These are phyloP conservation scores for Venustampulla echinocandica DNA, from an alignment of 495 filamentous ascomycete genomes.

Conservation along the genomic window DNA sequence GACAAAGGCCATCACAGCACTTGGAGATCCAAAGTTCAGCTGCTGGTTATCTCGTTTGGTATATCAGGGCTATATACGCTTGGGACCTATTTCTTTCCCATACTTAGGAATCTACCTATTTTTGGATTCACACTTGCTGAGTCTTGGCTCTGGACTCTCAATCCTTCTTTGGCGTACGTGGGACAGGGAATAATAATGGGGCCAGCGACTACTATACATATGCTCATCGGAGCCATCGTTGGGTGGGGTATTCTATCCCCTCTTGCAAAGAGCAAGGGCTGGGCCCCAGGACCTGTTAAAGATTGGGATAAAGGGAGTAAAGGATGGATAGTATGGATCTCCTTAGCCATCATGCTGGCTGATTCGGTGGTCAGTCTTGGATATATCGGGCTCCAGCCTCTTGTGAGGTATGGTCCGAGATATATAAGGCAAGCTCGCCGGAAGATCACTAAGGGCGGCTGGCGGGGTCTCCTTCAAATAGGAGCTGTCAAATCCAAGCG, in stretches of 20 bases:
- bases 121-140: slow-evolving; percentile 66
- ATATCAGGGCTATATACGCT: slow-evolving; percentile 59
- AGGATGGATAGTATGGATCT: slow-evolving; percentile 97
- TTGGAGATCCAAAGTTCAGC: slow-evolving; percentile 44
- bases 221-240: slow-evolving; percentile 83
- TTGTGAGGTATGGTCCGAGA: slow-evolving; percentile 33
- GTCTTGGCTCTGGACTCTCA: slow-evolving; percentile 92
- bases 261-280: slow-evolving; percentile 72
- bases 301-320: slow-evolving; percentile 90
- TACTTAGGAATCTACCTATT: slow-evolving; percentile 74
- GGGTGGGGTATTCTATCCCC: slow-evolving; percentile 92
- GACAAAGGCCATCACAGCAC: slow-evolving; percentile 16
- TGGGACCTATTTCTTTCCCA: slow-evolving; percentile 84
- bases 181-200: slow-evolving; percentile 87
- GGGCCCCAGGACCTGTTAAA: slow-evolving; percentile 78
- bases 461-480: slow-evolving; percentile 16
- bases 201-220: slow-evolving; percentile 86
- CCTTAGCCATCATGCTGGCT: slow-evolving; percentile 90
- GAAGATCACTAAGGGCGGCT: slow-evolving; percentile 16
- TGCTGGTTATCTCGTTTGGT: slow-evolving; percentile 44
- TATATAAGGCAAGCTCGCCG: slow-evolving; percentile 3
- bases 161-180: slow-evolving; percentile 89
- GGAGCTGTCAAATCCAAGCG: slow-evolving; percentile 3
- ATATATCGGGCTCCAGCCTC: slow-evolving; percentile 61
- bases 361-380: slow-evolving; percentile 84